Conservation (phyloP, 495 filamentous ascomycete species). For the Peziza echinospora region DNA sequence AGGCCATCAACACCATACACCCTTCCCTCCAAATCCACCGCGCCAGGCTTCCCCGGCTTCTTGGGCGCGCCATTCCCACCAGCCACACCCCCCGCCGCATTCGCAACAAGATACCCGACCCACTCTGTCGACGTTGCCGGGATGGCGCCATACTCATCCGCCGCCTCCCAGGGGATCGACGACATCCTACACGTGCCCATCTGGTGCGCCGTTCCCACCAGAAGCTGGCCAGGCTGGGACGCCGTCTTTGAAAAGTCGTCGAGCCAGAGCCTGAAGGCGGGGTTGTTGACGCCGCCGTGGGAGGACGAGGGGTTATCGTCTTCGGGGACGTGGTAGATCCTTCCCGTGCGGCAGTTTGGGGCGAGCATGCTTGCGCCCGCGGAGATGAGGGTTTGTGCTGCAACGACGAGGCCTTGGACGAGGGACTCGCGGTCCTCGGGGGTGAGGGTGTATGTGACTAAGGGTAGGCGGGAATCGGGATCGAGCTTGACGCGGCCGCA, state of each 20-base stretch:
- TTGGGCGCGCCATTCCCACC: too few relatives aligned
- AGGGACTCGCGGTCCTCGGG: neutral
- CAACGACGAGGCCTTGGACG: neutral
- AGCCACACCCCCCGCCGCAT: neutral
- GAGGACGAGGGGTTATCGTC: neutral
- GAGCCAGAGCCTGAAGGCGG: neutral
- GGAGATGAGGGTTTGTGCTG: neutral
- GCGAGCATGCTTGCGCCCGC: neutral
- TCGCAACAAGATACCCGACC: too few relatives aligned
- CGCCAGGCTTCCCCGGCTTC: conserved; percentile 22
- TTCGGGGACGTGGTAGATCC: neutral
- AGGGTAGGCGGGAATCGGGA: conserved; percentile 36
- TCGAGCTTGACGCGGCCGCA: conserved; percentile 56
- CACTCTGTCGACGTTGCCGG: too few relatives aligned
- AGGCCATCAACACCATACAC: conserved; percentile 58
- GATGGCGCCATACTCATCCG: neutral
- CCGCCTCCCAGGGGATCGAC: neutral
- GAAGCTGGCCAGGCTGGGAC: neutral
- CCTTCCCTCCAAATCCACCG: conserved; percentile 50
- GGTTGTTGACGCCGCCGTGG: neutral
- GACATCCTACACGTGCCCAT: neutral
- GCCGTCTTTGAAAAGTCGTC: neutral
- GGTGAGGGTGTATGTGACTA: conserved; percentile 44
- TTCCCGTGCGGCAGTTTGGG: neutral
- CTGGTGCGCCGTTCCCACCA: neutral